Evolutionary conservation across 768 basidiomycete species (phyloP), one percentile per base, ranked within the genome.

Genomic region (Suillus variegatus): DNA sequence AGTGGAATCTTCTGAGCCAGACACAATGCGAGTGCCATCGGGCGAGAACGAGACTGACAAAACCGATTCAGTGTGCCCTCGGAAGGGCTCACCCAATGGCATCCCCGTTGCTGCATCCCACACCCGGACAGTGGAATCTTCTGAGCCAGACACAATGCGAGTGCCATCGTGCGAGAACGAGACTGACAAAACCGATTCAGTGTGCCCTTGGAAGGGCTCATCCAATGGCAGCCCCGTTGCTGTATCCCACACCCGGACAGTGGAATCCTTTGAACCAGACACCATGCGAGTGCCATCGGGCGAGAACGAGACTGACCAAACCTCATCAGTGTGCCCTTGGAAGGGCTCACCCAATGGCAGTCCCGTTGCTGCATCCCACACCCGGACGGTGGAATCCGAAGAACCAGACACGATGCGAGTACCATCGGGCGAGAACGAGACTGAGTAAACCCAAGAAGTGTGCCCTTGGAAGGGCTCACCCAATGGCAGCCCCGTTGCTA

Each of bases 81-180:
- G 32, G 8, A 61, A n/a, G 16, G 44, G 56, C 40, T 36, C 14
- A 38, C 55, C 57, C 25, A 46, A 25, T 38, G 22, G 44, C 20
- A 10, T 2, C 16, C 52, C 28, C 1, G 40, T 54, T 4, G 16
- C 49, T n/a, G 44, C 49, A 55, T 74, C 68, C 71, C 71, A 72
- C 8, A 72, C 22, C 4, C 69, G 63, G 13, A 71, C 38, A 32
- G 64, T 63, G 25, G 54, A 54, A 47, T 73, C 72, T 0, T 28
- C 28, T 28, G 28, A 28, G 2, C 28, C 66, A 10, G 73, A 72
- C 8, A 67, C 70, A 7, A 75, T 68, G 5, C 61, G 69, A 18
- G 41, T 51, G 1, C 70, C 70, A 28, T 70, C 68, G 2, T 49
- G 61, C 1, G 73, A 72, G 25, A 73, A 72, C 25, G 66, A 62